These are phyloP conservation scores for Saposhnikovia divaricata DNA, from an alignment of 129 eudicot genomes.

Conservation along the genomic window DNA sequence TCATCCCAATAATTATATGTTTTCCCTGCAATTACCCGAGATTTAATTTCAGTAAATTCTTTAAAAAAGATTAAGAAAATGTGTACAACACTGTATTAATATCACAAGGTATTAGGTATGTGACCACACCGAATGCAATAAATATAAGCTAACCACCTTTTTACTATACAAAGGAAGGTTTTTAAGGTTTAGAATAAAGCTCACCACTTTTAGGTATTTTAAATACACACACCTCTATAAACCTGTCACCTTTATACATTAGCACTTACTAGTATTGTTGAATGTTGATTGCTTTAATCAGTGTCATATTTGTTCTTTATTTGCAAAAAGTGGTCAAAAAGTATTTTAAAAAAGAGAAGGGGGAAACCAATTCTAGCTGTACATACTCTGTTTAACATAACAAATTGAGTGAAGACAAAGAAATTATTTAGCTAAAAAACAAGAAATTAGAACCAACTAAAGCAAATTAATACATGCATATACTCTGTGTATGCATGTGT, in stretches of 20 bases:
- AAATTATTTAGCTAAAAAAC: background rate
- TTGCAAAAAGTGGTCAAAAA: background rate
- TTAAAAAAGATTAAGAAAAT: background rate
- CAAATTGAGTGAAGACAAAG: background rate
- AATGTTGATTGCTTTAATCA: background rate
- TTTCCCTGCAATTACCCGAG: slow-evolving; percentile 24
- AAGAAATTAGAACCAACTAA: background rate
- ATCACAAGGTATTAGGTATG: background rate
- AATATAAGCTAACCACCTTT: background rate
- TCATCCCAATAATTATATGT: slow-evolving; percentile 29
- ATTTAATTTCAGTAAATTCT: background rate
- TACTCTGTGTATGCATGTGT: background rate
- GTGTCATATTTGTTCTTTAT: too few species aligned
- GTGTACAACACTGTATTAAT: background rate
- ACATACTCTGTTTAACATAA: too few species aligned
- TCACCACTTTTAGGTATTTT: background rate
- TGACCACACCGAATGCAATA: slow-evolving; percentile 6
- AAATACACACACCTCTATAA: background rate
- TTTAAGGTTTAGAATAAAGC: background rate
- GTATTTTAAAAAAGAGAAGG: background rate
- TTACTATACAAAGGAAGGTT: background rate
- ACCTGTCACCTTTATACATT: background rate
- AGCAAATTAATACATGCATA: background rate
- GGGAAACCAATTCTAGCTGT: background rate
- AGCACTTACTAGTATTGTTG: background rate